Evolutionary conservation across 2,329 filamentous ascomycete genomes (phyloP), one percentile per base, ranked within the genome.

Genomic region (Fusarium pseudocircinatum): DNA sequence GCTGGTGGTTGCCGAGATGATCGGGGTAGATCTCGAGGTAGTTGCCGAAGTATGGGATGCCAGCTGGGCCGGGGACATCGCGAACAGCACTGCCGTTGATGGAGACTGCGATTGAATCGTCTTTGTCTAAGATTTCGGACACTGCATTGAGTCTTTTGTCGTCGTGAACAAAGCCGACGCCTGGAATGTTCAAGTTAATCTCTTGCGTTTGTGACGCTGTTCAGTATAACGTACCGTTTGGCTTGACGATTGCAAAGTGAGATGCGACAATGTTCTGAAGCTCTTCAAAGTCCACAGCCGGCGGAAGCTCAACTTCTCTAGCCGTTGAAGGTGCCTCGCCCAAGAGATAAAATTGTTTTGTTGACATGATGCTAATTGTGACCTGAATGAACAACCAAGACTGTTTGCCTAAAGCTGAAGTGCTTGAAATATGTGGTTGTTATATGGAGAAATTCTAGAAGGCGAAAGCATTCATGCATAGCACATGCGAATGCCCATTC

Each of bases 11-110:
- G 3, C 88, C 88, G 1, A 90, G 81, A 59, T 88, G 87, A 70
- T 90, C 88, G 0, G 88, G 88, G 73, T 84, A 90, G 18, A 89
- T 78, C 63, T 89, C 87, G 46, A 86, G 85, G 79, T 84, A 87
- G 73, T 85, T 88, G 9, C 88, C 88, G 5, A 89, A 79, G 22
- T 84, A 81, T 4, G 86, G 85, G 1, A 86, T 79, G 1, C 82
- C 84, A 12, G 77, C 78, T 12, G 88, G 86, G 0, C 88, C 87
- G 1, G 86, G 88, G 9, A 89, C 79, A 2, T 85, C 81, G 5
- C 84, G 84, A 5, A 89, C 84, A 6, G 81, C 74, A 40, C 85
- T 82, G 10, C 86, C 85, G 47, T 88, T 85, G n/a, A 89, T 82
- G 4, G 82, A 84, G 60, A 88, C 81, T 39, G 81, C 81, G 26